A percentile compares a stretch with the other conserved stretches of the same genome.
These are phyloP conservation scores for Gonium pectorale DNA, from an alignment of 139 green algal species.

Conservation along the genomic window DNA sequence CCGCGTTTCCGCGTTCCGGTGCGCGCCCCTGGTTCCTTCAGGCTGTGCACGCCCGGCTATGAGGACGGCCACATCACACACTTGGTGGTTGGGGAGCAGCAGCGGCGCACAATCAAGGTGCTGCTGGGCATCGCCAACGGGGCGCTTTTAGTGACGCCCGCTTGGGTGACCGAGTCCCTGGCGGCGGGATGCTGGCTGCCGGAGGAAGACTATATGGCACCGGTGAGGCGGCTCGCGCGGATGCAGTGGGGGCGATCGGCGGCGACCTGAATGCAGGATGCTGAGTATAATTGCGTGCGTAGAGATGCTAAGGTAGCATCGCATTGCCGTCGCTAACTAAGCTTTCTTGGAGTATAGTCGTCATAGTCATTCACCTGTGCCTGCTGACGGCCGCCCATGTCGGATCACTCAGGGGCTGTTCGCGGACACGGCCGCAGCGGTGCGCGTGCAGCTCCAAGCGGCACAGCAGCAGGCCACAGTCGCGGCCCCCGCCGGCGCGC, in stretches of 20 bases:
- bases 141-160: constrained; percentile 65
- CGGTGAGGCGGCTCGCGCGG: not conserved
- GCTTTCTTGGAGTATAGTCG: no score
- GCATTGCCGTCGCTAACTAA: no score
- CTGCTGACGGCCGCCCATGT: no score
- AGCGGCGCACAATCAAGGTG: constrained; percentile 74
- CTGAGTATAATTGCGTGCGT: no score
- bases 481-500: not conserved
- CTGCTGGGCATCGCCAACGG: constrained; percentile 75
- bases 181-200: constrained; percentile 72
- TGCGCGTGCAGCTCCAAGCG: constrained; percentile 1
- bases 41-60: constrained; percentile 32
- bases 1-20: no score
- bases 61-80: constrained; percentile 69
- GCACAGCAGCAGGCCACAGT: constrained; percentile 3
- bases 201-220: constrained; percentile 40
- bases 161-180: constrained; percentile 70
- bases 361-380: no score
- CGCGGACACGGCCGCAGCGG: not conserved
- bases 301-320: no score
- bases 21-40: no score
- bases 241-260: not conserved
- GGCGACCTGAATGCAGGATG: no score
- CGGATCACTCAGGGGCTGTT: not conserved
- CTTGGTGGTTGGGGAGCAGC: constrained; percentile 62